These are phyloP conservation scores for Debaryomyces robertsiae DNA, from an alignment of 1,139 yeast species.

Conservation along the genomic window DNA sequence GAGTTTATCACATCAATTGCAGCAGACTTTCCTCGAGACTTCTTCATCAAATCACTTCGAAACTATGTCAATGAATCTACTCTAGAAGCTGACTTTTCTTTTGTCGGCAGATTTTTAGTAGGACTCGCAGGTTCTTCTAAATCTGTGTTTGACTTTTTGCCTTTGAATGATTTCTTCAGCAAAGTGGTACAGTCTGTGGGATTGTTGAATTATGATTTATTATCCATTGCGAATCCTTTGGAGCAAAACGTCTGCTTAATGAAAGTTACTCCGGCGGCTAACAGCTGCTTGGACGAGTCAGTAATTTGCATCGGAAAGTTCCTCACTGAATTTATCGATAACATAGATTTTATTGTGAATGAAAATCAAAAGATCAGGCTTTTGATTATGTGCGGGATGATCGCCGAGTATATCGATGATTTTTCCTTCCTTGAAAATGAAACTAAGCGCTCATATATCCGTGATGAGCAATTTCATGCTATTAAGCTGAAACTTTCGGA, in stretches of 20 bases:
- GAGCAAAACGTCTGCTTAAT: constrained; percentile 39
- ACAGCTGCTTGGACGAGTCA: constrained; percentile 7
- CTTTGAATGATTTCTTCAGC: constrained; percentile 16
- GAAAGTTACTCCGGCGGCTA: constrained; percentile 16
- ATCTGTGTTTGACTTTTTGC: constrained; percentile 8
- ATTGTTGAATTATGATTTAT: constrained; percentile 16
- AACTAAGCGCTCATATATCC: background rate
- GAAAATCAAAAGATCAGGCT: constrained; percentile 1
- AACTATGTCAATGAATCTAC: constrained; percentile 17
- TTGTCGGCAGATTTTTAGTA: constrained; percentile 19
- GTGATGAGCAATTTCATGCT: constrained; percentile 5
- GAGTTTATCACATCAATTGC: constrained; percentile 9
- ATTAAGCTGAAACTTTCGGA: background rate
- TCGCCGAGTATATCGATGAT: constrained; percentile 34
- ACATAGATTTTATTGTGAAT: background rate
- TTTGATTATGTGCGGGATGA: constrained; percentile 15
- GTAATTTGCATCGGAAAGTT: constrained; percentile 18
- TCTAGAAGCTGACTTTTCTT: constrained; percentile 17
- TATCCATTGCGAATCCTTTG: constrained; percentile 51
- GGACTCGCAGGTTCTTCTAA: constrained; percentile 9
- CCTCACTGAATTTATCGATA: constrained; percentile 8
- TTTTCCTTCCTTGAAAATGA: constrained; percentile 21
- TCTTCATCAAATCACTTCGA: constrained; percentile 20
- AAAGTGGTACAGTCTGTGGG: constrained; percentile 17
- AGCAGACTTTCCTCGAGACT: background rate